These are phyloP conservation scores for Bipolaris victoriae DNA, from an alignment of 2,329 filamentous ascomycete species.

Conservation along the genomic window DNA sequence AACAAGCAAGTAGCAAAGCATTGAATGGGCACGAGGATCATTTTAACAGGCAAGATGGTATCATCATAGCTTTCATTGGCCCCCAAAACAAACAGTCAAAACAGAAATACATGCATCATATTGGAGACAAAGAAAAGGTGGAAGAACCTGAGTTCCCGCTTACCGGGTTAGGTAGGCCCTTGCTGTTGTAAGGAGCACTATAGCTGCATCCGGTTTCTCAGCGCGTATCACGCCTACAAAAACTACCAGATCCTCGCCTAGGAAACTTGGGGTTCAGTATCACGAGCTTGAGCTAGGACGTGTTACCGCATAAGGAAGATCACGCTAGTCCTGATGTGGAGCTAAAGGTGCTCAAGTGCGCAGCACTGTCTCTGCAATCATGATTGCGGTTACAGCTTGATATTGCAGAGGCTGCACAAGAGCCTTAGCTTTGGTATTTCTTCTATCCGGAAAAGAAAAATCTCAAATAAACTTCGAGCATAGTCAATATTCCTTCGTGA, in stretches of 20 bases:
- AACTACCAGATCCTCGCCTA: not conserved
- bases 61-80: not conserved
- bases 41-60: not conserved
- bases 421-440: not conserved
- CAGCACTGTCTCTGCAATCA: not conserved
- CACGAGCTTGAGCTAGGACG: too few species aligned
- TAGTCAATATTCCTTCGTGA: not conserved
- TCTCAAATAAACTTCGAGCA: not conserved
- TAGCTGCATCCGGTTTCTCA: not conserved
- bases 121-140: slow-evolving; percentile 1
- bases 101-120: not conserved
- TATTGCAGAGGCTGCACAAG: not conserved
- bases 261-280: not conserved
- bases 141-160: not conserved
- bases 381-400: not conserved
- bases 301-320: not conserved
- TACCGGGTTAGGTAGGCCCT: not conserved
- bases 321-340: not conserved
- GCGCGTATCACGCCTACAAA: not conserved
- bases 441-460: not conserved
- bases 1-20: not conserved
- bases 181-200: not conserved
- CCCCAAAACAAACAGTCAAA: not conserved
- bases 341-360: not conserved
- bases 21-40: not conserved